These are phyloP conservation scores for Monosporascus sp. DNA, from an alignment of 2,329 filamentous ascomycete genomes.

Conservation along the genomic window DNA sequence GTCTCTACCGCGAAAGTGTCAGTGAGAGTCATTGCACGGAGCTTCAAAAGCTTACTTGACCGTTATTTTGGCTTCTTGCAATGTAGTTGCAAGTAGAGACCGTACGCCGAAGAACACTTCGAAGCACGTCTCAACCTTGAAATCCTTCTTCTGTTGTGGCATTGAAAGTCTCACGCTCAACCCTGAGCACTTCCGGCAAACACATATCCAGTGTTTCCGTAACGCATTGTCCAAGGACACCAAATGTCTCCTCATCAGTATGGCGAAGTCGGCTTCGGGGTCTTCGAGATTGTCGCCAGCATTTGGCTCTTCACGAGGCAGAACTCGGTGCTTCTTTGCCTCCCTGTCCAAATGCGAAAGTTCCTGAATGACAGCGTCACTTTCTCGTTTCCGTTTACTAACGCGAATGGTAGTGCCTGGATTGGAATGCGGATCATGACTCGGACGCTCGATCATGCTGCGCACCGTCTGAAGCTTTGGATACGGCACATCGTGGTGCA, in stretches of 20 bases:
- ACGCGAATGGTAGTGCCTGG: constrained; percentile 11
- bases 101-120: constrained; percentile 14
- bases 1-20: constrained; percentile 3
- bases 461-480: background rate
- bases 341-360: constrained; percentile 10
- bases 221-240: too few species aligned
- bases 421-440: constrained; percentile 8
- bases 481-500: background rate
- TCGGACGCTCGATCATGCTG: background rate
- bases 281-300: background rate
- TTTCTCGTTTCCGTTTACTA: constrained; percentile 20
- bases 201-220: constrained; percentile 15
- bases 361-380: constrained; percentile 17
- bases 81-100: constrained; percentile 7
- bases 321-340: constrained; percentile 22
- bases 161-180: constrained; percentile 11
- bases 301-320: constrained; percentile 20
- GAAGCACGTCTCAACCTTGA: constrained; percentile 4
- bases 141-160: constrained; percentile 5
- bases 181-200: constrained; percentile 10
- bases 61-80: constrained; percentile 16
- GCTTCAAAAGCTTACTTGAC: constrained; percentile 11
- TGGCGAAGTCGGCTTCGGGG: constrained; percentile 9
- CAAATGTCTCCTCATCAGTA: too few species aligned
- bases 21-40: constrained; percentile 4